Percentiles rank a stretch among this genome's conserved stretches.
Evolutionary conservation across 1,284 basidiomycete species (phyloP).

Genomic region (Pholiota adiposa): DNA sequence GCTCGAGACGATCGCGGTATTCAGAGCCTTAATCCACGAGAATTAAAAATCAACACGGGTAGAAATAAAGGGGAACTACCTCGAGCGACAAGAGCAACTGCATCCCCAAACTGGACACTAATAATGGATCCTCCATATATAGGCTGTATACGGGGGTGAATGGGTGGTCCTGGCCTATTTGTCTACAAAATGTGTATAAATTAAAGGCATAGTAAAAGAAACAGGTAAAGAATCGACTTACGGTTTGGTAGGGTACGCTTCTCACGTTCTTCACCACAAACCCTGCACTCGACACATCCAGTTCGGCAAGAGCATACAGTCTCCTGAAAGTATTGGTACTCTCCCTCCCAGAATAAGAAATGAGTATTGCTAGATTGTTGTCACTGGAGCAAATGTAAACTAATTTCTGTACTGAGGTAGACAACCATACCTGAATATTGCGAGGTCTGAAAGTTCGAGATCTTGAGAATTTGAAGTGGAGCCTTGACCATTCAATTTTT

Average conservation of each 20-base stretch:
- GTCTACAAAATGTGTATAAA: conserved; percentile 45
- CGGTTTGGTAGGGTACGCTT: conserved; percentile 76
- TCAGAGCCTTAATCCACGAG: conserved; percentile 62
- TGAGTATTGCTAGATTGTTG: conserved; percentile 59
- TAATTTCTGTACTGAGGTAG: not conserved
- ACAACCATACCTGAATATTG: conserved; percentile 56
- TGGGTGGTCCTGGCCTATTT: conserved; percentile 64
- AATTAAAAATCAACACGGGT: not conserved
- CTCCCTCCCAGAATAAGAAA: conserved; percentile 68
- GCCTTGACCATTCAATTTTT: conserved; percentile 16
- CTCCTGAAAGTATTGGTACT: conserved; percentile 53
- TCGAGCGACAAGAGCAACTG: conserved; percentile 71
- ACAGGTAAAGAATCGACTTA: conserved; percentile 38
- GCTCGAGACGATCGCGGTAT: conserved; percentile 71
- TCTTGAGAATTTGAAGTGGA: conserved; percentile 53
- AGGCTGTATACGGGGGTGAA: conserved; percentile 68
- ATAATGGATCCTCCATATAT: conserved; percentile 59
- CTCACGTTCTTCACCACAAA: conserved; percentile 53
- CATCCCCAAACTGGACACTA: conserved; percentile 75
- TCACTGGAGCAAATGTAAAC: conserved; percentile 36
- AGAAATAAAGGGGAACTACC: conserved; percentile 40
- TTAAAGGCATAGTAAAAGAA: not conserved
- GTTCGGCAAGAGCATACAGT: conserved; percentile 63
- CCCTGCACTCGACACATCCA: conserved; percentile 44
- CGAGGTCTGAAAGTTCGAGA: conserved; percentile 71